Evolutionary conservation across 176 grass and related monocot species (phyloP).

Genomic region (Avena atlantica): DNA sequence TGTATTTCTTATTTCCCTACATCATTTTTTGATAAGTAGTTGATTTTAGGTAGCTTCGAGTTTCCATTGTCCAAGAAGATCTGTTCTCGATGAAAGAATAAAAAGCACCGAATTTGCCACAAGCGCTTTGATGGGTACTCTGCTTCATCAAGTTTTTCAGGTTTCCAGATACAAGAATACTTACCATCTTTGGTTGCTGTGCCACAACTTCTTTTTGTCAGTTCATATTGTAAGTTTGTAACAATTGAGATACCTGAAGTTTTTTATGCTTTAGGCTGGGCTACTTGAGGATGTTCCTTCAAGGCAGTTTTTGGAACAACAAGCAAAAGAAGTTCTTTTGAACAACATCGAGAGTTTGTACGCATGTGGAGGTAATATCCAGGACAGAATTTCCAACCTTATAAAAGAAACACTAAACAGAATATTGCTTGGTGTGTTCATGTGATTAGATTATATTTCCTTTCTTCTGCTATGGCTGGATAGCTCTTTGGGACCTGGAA

Average conservation of each 20-base stretch:
- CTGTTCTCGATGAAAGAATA: conserved; percentile 89
- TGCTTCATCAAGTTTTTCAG: conserved; percentile 99
- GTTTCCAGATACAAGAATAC: conserved; percentile 51
- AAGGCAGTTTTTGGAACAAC: conserved; percentile 71
- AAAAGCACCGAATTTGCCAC: conserved; percentile 80
- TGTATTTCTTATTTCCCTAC: conserved; percentile 6
- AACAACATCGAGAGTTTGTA: conserved; percentile 93
- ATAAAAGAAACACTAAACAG: background rate
- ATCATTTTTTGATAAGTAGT: conserved; percentile 21
- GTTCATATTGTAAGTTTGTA: conserved; percentile 32
- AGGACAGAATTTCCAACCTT: background rate
- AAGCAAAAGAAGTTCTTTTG: conserved; percentile 72
- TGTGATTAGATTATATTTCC: background rate
- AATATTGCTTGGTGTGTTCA: conserved; percentile 22
- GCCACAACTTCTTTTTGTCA: conserved; percentile 30
- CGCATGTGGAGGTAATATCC: conserved; percentile 74
- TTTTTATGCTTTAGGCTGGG: conserved; percentile 64
- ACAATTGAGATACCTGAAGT: background rate
- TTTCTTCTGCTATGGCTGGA: background rate
- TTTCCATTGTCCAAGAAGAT: conserved; percentile 90
- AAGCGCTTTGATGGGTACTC: conserved; percentile 82
- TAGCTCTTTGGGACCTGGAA: conserved; percentile 5
- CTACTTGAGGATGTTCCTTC: conserved; percentile 75
- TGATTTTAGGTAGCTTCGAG: conserved; percentile 92
- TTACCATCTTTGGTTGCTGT: conserved; percentile 15